These are phyloP conservation scores for Lactarius quietus DNA, from an alignment of 768 basidiomycete species.

Conservation along the genomic window DNA sequence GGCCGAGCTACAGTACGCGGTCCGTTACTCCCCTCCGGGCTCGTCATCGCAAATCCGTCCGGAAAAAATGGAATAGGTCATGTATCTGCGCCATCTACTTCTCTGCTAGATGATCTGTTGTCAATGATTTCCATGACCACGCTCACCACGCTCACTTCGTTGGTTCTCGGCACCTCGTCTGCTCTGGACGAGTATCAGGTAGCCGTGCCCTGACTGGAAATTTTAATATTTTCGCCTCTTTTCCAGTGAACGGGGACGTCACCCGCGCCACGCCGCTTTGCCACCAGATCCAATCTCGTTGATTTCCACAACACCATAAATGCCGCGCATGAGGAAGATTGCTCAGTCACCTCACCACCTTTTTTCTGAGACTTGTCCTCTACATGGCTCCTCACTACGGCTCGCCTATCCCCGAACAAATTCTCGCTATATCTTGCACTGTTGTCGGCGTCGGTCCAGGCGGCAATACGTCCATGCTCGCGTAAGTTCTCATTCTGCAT, in stretches of 20 bases:
- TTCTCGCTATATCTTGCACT: constrained; percentile 54
- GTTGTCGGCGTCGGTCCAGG: constrained; percentile 76
- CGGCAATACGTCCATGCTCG: constrained; percentile 77
- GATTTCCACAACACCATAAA: background rate
- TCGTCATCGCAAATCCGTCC: background rate
- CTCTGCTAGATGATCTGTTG: constrained; percentile 15
- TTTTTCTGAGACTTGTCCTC: constrained; percentile 15
- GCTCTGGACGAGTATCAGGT: background rate
- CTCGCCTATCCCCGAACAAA: constrained; percentile 39
- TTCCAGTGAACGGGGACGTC: constrained; percentile 8
- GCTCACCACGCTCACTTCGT: background rate
- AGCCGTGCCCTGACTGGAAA: constrained; percentile 6
- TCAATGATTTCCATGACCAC: constrained; percentile 1
- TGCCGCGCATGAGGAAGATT: background rate
- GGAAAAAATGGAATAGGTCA: background rate
- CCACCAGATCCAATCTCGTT: background rate
- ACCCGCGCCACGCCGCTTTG: constrained; percentile 5
- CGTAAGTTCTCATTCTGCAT: constrained; percentile 45
- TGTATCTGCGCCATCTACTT: constrained; percentile 19
- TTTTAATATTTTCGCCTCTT: background rate
- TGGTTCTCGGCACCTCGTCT: background rate
- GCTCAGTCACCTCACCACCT: constrained; percentile 5
- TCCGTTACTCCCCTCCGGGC: background rate
- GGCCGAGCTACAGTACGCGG: background rate
- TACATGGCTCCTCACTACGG: constrained; percentile 30